Evolutionary conservation across 1,139 yeast genomes (phyloP).

Genomic region (Suhomyces yuchorum): DNA sequence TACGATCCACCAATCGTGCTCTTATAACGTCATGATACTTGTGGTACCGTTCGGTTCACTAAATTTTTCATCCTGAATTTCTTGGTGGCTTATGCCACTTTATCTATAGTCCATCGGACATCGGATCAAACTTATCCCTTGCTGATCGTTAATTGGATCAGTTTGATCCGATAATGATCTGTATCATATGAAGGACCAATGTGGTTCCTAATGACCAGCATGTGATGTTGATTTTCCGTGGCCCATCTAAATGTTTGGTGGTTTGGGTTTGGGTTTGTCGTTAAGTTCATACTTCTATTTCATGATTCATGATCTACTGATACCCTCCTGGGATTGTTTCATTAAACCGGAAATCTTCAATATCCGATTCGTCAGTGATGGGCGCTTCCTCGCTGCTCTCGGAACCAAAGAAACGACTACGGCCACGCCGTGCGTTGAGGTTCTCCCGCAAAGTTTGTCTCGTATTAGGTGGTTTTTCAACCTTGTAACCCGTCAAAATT

Average conservation of each 20-base stretch:
- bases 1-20: no score
- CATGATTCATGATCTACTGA: neutral
- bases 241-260: no score
- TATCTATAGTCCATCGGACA: neutral
- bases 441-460: neutral
- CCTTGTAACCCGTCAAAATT: slow-evolving; percentile 10
- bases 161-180: neutral
- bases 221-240: neutral
- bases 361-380: slow-evolving; percentile 7
- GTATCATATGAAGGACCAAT: neutral
- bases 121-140: neutral
- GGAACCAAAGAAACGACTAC: neutral
- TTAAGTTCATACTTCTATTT: no score
- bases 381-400: slow-evolving; percentile 1
- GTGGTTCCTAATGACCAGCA: neutral
- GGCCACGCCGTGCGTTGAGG: neutral
- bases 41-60: neutral
- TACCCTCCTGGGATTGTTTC: slow-evolving; percentile 9
- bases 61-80: neutral
- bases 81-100: no score
- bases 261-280: no score
- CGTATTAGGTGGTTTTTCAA: neutral
- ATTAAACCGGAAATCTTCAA: slow-evolving; percentile 6
- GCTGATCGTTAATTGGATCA: neutral
- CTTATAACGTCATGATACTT: no score